Evolutionary conservation across 2,329 filamentous ascomycete genomes (phyloP), one percentile per base, ranked within the genome.

Genomic region (Monilinia laxa): DNA sequence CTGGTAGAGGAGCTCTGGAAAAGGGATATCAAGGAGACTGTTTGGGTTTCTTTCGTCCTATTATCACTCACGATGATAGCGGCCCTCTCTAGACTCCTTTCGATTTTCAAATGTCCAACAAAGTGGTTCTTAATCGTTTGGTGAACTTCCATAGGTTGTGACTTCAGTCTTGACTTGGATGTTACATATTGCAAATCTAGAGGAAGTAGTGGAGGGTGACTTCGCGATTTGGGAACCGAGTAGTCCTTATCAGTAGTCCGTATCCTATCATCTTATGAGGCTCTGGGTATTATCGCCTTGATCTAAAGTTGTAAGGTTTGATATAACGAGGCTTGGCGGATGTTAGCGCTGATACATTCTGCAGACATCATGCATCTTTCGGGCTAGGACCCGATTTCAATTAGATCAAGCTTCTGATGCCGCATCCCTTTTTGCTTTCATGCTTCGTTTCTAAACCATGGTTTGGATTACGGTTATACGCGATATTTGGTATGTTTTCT

Each of bases 241-340:
- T 23, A 23, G 57, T 5, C 20, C 31, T 6, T 49, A 23, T 51
- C 20, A 51, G 47, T 11, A 51, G 47, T 51, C 20, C n/a, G 16
- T 12, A 23, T n/a, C n/a, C n/a, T n/a, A n/a, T 51, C 18, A n/a
- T 35, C 28, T 18, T 7, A 35, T 2, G 12, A 59, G n/a, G 18
- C 4, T 16, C 14, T 18, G 7, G 20, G 3, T 31, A 4, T 25
- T 16, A 20, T 31, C 6, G 2, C 10, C 42, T 49, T 23, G 16
- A 7, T 25, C 14, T 49, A 2, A 35, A 23, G 47, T 35, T 14
- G 6, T 35, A 23, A 49, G 18, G 20, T 31, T 42, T 4, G 28
- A n/a, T 47, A 40, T 23, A 25, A 59, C 18, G 40, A 14, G 56
- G 57, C 57, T 49, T 35, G 35, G 28, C 25, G 57, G 57, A 23